Evolutionary conservation across 176 grass and related monocot species (phyloP), one percentile per base, ranked within the genome.

Genomic region (Alloteropsis semialata): DNA sequence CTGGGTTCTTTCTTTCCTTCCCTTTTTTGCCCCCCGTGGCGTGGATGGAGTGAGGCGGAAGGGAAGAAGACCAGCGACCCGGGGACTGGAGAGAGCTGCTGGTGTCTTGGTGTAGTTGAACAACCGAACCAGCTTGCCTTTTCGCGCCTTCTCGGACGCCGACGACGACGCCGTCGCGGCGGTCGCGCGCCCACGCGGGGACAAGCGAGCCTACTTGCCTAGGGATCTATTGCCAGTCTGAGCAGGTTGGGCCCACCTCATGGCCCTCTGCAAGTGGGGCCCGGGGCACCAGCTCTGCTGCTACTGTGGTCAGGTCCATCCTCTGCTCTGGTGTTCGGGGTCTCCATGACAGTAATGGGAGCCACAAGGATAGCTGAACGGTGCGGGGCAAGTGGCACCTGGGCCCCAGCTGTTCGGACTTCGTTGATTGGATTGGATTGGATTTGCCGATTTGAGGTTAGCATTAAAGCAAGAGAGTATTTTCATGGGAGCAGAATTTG

Each of bases 111-210:
- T 59, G 50, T 29, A 13, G 91, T 38, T 81, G 58, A 87, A 84
- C 87, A 81, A 89, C 87, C 84, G 39, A 84, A 83, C 54, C 63
- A 64, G 83, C 84, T 77, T 72, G 69, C 72, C 56, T 70, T 82
- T 76, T 64, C 51, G 45, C 38, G 10, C 74, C 51, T 46, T 43
- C 32, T 46, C 21, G 22, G 74, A 37, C 21, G n/a, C 8, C 48
- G 30, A 48, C 48, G 87, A 9, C 32, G 41, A 38, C 16, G 87
- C 5, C 32, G 87, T 5, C 32, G 41, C 75, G 58, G 50, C 27
- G 12, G 75, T 79, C 68, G 22, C n/a, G 41, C 11, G 41, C 56
- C 65, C 64, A 37, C 55, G 53, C 34, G 43, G 77, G 34, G 77
- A 77, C 81, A 84, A 73, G 61, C 38, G 39, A 83, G 56, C 36